Base-by-base conservation (phyloP, 2,329 filamentous ascomycete species). In the Cytospora chrysosperma region DNA sequence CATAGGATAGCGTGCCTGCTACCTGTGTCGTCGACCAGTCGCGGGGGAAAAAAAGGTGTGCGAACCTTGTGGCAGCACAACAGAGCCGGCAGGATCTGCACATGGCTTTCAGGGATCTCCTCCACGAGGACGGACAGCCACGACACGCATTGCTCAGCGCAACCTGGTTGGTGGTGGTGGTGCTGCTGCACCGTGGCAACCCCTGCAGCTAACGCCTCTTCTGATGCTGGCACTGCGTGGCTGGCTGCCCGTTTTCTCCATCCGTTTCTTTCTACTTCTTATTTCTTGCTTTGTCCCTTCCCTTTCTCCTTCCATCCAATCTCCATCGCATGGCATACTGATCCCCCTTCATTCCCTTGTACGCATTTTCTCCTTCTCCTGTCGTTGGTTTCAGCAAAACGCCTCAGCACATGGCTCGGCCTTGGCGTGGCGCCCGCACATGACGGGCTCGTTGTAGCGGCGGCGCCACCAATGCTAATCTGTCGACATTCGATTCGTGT, bases 21-120 rank as follows among this genome's bases (percentile, higher is more conserved):
- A 53, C 49, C 49, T 52, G 57, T 40, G 19, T 43, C 40, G 17
- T 43, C 17, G 9, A n/a, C 26, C 24, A 28, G 50, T 21, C 50
- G 27, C 52, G 27, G 21, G 34, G 26, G 27, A 28, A 24, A 17
- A 58, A 58, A 43, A 21, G 40, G 19, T 43, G 40, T 43, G 49
- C 40, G 62, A 62, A 67, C n/a, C 65, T 67, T 66, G 67, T 68
- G 69, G 69, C 67, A 68, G 68, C 67, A 67, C 65, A 68, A 65
- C 69, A 67, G 70, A 70, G 69, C 68, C 69, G 69, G 68, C 71
- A 67, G 71, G 74, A 75, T 76, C 73, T 72, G 73, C 74, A 74
- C 75, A 74, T 76, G 74, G 74, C 74, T 72, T 68, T 71, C 73
- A 76, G 72, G 74, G 73, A 76, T 75, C 67, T 63, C 40, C 34